A percentile compares a stretch with the other conserved stretches of the same genome.
These are phyloP conservation scores for Solanum bulbocastanum DNA, from an alignment of 257 asterid genomes.

Conservation along the genomic window DNA sequence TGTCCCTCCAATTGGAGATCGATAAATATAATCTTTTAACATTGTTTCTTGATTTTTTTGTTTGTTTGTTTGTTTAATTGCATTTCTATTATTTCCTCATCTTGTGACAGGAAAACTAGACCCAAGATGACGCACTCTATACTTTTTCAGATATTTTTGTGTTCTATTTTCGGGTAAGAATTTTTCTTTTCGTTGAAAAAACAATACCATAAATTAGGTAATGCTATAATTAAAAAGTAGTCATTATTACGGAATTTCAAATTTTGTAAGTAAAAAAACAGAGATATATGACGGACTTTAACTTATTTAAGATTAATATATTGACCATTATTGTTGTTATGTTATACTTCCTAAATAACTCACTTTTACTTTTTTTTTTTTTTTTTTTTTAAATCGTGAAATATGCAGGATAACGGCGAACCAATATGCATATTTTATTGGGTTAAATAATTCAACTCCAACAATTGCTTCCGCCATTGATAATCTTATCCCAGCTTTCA, in stretches of 20 bases:
- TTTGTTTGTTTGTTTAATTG: background rate
- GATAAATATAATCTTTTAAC: background rate
- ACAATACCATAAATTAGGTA: background rate
- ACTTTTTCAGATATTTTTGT: conserved; percentile 55
- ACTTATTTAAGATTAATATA: background rate
- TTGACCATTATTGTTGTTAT: background rate
- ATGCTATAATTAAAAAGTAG: too few species aligned
- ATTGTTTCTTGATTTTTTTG: background rate
- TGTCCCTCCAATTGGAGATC: background rate
- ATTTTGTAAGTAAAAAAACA: too few species aligned
- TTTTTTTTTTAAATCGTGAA: background rate
- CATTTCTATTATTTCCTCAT: background rate
- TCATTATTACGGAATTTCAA: background rate
- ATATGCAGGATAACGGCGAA: conserved; percentile 60
- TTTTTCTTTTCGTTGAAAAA: background rate
- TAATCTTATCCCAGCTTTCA: conserved; percentile 72
- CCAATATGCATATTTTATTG: conserved; percentile 70
- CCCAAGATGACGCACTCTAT: conserved; percentile 44
- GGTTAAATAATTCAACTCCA: conserved; percentile 77
- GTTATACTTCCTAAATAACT: background rate
- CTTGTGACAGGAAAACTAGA: conserved; percentile 48
- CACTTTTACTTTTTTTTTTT: too few species aligned
- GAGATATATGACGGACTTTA: background rate
- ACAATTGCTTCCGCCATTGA: conserved; percentile 74
- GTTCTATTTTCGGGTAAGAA: conserved; percentile 75